Base-by-base conservation (phyloP, 2,329 filamentous ascomycete genomes). In the Didymella pomorum region DNA sequence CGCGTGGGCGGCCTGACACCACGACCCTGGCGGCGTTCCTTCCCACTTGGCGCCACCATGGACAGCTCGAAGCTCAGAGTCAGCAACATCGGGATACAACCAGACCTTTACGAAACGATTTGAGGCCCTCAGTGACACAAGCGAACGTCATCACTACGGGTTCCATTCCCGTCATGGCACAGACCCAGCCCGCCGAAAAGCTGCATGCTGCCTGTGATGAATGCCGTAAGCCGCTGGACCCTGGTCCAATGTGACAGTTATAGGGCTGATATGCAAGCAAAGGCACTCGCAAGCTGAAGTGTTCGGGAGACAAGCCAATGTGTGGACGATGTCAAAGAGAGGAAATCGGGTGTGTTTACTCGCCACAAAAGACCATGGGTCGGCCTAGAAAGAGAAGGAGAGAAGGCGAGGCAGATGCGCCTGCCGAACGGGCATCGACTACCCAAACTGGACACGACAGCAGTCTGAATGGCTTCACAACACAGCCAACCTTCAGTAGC, bases 251-350 rank as follows among this genome's bases (percentile, higher is more conserved):
- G 29, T 37, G 41, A 29, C 18, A 9, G 4, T 7, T 12, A 14
- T 14, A 16, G 26, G n/a, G 31, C 53, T 56, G 21, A 56, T 41
- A 18, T 26, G 25, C 4, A 29, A 4, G 23, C 10, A 11, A 49
- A 82, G 80, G 81, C 51, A 72, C 71, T 16, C 78, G 80, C 58
- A 84, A 84, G 66, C 65, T 83, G 43, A 83, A 82, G 69, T 84
- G 82, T 67, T 77, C 77, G 1, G 78, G 80, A 26, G 74, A 79
- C 18, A 67, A 65, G n/a, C 79, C 79, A 3, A 60, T 52, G 39
- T 83, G 82, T 62, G 65, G 66, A 18, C 72, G 82, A 50, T 83
- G 82, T 61, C 60, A 62, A 18, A 65, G 68, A 39, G 80, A 83
- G 47, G 63, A 62, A 3, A 73, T 82, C 14, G 46, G 48, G 16